Percentiles rank a stretch among this genome's conserved stretches.
These are phyloP conservation scores for Deakozyma indianensis DNA, from an alignment of 805 yeast species.

Conservation along the genomic window DNA sequence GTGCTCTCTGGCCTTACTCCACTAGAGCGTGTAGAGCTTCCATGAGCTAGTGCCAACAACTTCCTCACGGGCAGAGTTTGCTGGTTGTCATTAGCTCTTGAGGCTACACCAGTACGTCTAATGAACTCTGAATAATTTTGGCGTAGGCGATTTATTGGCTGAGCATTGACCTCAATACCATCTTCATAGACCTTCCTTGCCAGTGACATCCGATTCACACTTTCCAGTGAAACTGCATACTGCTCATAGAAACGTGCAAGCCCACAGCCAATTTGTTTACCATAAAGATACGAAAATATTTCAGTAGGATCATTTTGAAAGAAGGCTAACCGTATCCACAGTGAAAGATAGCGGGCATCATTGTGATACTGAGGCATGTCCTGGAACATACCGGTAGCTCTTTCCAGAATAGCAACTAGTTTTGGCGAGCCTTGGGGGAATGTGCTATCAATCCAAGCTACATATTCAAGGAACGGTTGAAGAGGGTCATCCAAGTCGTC, in stretches of 20 bases:
- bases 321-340: conserved; percentile 70
- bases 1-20: too few relatives aligned
- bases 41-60: too few relatives aligned
- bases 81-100: too few relatives aligned
- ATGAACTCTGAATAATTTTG: conserved; percentile 31
- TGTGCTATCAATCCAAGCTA: conserved; percentile 52
- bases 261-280: conserved; percentile 53
- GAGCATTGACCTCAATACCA: conserved; percentile 48
- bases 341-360: conserved; percentile 63
- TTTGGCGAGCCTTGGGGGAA: neutral
- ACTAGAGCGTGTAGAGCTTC: too few relatives aligned
- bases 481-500: conserved; percentile 24
- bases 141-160: conserved; percentile 41
- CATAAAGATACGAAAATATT: conserved; percentile 53
- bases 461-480: conserved; percentile 57
- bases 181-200: conserved; percentile 45
- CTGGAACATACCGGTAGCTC: conserved; percentile 55
- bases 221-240: conserved; percentile 52
- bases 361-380: conserved; percentile 57
- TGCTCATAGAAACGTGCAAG: conserved; percentile 67
- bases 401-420: conserved; percentile 34
- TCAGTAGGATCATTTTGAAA: conserved; percentile 58
- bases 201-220: conserved; percentile 29
- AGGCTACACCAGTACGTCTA: conserved; percentile 21
- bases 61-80: too few relatives aligned